Base-by-base conservation (phyloP, 2,329 filamentous ascomycete species). In the Polytolypa hystricis region DNA sequence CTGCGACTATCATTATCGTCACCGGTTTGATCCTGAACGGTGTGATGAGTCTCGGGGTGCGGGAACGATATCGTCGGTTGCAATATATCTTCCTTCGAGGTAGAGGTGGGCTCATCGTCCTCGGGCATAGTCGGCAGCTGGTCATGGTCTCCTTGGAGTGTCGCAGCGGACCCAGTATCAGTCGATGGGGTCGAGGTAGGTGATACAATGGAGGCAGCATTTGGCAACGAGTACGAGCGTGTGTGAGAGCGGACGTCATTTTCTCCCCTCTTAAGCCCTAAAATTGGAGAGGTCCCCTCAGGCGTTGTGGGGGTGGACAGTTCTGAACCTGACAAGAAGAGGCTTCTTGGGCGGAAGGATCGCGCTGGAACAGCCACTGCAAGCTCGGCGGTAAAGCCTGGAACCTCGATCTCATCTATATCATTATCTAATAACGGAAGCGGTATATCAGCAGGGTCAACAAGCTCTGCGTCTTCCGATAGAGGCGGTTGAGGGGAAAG, bases 331-430 rank as follows among this genome's bases (percentile, higher is more conserved):
- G 56, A 52, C 2, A 56, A 53, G 38, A 62, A 58, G 42, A 69
- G 51, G 43, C 61, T 65, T 14, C 57, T 54, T 15, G 60, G 59
- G 23, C 61, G 58, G 34, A 58, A 36, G n/a, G 43, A 42, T 23
- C 43, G 41, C 12, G 42, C 44, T 18, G 35, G 42, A 12, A 44
- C 16, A 4, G 44, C 42, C 14, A 44, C 32, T 3, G 37, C 38
- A 12, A 42, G 35, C 7, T 18, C 8, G 21, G 56, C 57, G 1
- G 71, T 74, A 4, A 85, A 66, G 0, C 81, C 81, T 3, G 82
- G 81, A 30, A 85, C 72, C 50, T 91, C 82, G 28, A 93, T 91
- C 53, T 93, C 84, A 30, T 79, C 71, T 5, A 89, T 62, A 51
- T 93, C 84, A 32, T 77, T 70, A 23, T 74, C 67, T 16, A 67